These are phyloP conservation scores for Pythium sukuiense DNA, from an alignment of 352 stramenopile species.

Conservation along the genomic window DNA sequence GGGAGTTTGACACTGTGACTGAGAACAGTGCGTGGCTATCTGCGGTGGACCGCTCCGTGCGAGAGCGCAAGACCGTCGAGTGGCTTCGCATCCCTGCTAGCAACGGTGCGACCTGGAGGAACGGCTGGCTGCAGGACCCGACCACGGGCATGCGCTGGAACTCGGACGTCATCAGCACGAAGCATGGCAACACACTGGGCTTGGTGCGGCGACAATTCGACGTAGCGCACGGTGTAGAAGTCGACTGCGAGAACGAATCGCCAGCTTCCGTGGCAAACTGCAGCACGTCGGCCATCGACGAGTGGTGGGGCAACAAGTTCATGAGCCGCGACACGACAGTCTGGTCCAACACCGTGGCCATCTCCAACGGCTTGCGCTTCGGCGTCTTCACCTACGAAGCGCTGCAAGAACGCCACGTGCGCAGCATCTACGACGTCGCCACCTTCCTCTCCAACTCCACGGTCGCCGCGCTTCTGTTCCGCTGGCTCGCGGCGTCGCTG, in stretches of 20 bases:
- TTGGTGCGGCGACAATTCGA: constrained; percentile 39
- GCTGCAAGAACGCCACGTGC: constrained; percentile 16
- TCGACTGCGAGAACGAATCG: constrained; percentile 28
- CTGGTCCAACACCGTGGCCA: constrained; percentile 10
- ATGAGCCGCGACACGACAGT: neutral
- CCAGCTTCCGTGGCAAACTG: neutral
- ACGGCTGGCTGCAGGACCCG: constrained; percentile 43
- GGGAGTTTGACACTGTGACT: constrained; percentile 29
- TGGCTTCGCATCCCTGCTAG: constrained; percentile 27
- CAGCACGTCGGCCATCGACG: constrained; percentile 25
- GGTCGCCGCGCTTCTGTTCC: constrained; percentile 34
- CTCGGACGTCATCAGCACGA: constrained; percentile 41
- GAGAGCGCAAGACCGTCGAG: constrained; percentile 38
- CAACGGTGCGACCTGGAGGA: constrained; percentile 30
- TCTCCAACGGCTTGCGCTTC: constrained; percentile 31
- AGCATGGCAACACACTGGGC: constrained; percentile 19
- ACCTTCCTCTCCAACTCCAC: constrained; percentile 46
- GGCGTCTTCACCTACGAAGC: constrained; percentile 41
- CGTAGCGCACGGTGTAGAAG: constrained; percentile 21
- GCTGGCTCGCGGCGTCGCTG: constrained; percentile 43
- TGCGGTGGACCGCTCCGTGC: constrained; percentile 25
- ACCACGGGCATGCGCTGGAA: constrained; percentile 22
- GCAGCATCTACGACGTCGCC: constrained; percentile 42
- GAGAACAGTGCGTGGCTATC: constrained; percentile 20
- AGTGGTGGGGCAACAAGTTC: constrained; percentile 15